These are phyloP conservation scores for Paraphaeosphaeria sporulosa DNA, from an alignment of 2,329 filamentous ascomycete species.

Conservation along the genomic window DNA sequence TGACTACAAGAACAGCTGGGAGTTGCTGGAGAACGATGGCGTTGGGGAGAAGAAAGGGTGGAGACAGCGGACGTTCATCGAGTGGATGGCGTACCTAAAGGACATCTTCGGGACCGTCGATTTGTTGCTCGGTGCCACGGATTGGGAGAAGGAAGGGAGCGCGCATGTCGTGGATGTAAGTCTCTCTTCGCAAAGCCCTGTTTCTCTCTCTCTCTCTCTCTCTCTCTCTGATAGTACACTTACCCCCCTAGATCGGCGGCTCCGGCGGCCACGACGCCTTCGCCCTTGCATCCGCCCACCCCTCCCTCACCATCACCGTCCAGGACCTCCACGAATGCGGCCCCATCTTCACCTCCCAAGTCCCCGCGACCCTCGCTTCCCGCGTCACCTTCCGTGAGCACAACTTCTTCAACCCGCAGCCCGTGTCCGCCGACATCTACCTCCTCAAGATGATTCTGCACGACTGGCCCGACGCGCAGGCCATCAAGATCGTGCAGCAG, in stretches of 20 bases:
- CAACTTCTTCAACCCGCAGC: slow-evolving; percentile 67
- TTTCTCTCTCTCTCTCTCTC: no score
- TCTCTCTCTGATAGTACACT: no score
- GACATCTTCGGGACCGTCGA: slow-evolving; percentile 40
- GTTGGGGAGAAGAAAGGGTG: slow-evolving; percentile 40
- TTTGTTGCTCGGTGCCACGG: slow-evolving; percentile 33
- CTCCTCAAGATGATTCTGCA: slow-evolving; percentile 68
- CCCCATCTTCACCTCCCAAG: slow-evolving; percentile 32
- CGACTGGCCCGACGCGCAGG: slow-evolving; percentile 65
- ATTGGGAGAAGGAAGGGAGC: slow-evolving; percentile 36
- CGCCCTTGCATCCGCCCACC: slow-evolving; percentile 33
- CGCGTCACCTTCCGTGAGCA: slow-evolving; percentile 55
- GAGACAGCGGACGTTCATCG: slow-evolving; percentile 39
- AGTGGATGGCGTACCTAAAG: slow-evolving; percentile 45
- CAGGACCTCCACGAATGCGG: slow-evolving; percentile 41
- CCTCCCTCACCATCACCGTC: slow-evolving; percentile 39
- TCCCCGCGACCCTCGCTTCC: slow-evolving; percentile 30
- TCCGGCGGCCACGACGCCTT: slow-evolving; percentile 44
- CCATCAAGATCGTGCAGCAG: slow-evolving; percentile 46
- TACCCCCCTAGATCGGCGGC: slow-evolving; percentile 30
- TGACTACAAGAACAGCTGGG: slow-evolving; percentile 32
- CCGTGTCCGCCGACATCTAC: slow-evolving; percentile 62
- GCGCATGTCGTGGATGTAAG: slow-evolving; percentile 39
- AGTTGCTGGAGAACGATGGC: slow-evolving; percentile 44
- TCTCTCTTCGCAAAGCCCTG: not conserved